A percentile compares a stretch with the other conserved stretches of the same genome.
Evolutionary conservation across 2,329 filamentous ascomycete species (phyloP).

Genomic region (Claviceps maximensis): DNA sequence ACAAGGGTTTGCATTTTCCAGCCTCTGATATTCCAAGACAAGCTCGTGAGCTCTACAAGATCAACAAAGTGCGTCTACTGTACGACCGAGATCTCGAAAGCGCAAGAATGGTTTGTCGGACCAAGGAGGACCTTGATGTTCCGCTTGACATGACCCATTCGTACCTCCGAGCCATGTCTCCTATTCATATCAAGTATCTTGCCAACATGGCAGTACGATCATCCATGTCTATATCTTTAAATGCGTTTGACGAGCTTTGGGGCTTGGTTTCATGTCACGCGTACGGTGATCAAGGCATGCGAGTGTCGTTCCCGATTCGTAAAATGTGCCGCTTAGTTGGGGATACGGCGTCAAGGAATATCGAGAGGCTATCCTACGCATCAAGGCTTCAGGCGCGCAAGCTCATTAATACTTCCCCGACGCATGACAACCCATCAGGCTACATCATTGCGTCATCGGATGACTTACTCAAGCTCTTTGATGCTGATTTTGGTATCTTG

Average conservation of each 20-base stretch:
- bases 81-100: constrained; percentile 76
- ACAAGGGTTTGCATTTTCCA: constrained; percentile 78
- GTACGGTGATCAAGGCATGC: constrained; percentile 66
- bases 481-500: constrained; percentile 74
- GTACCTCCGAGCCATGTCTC: constrained; percentile 80
- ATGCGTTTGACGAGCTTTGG: constrained; percentile 75
- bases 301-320: constrained; percentile 81
- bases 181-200: constrained; percentile 79
- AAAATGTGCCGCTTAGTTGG: constrained; percentile 86
- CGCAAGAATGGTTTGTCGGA: constrained; percentile 68
- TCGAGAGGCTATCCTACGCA: constrained; percentile 76
- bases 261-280: constrained; percentile 77
- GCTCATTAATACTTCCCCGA: constrained; percentile 73
- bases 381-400: constrained; percentile 76
- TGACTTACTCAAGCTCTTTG: constrained; percentile 69
- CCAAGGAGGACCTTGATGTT: constrained; percentile 55
- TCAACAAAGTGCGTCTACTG: constrained; percentile 78
- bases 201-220: constrained; percentile 83
- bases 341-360: constrained; percentile 74
- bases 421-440: constrained; percentile 68
- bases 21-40: constrained; percentile 78
- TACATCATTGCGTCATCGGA: constrained; percentile 87
- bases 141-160: constrained; percentile 75
- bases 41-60: constrained; percentile 74
- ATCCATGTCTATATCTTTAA: constrained; percentile 90